These are phyloP conservation scores for Colletotrichum horii DNA, from an alignment of 2,329 filamentous ascomycete genomes.

Conservation along the genomic window DNA sequence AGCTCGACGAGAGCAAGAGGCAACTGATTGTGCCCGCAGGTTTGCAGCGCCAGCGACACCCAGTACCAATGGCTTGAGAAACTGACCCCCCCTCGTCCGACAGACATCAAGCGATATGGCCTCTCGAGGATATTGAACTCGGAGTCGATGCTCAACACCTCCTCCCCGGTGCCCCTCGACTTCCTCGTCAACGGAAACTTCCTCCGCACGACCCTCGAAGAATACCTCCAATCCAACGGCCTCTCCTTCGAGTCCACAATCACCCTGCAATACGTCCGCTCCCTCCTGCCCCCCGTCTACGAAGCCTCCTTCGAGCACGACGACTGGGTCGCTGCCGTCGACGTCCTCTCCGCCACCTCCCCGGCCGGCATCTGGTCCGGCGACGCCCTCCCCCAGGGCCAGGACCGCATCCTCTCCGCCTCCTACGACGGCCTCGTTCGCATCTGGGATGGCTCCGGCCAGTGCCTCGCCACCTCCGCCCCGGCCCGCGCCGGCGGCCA, in stretches of 20 bases:
- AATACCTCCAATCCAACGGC: slow-evolving; percentile 85
- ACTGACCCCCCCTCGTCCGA: not conserved
- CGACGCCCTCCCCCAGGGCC: slow-evolving; percentile 54
- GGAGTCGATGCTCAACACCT: slow-evolving; percentile 71
- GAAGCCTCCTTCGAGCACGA: slow-evolving; percentile 95
- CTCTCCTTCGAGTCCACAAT: slow-evolving; percentile 88
- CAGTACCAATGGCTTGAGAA: not conserved
- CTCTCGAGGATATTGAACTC: slow-evolving; percentile 75
- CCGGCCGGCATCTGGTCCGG: slow-evolving; percentile 62
- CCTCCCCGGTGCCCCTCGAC: slow-evolving; percentile 79
- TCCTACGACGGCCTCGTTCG: slow-evolving; percentile 90
- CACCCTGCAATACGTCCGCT: slow-evolving; percentile 90
- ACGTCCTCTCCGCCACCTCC: slow-evolving; percentile 76
- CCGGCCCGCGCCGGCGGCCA: slow-evolving; percentile 73
- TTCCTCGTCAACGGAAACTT: slow-evolving; percentile 96
- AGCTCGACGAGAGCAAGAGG: slow-evolving; percentile 66
- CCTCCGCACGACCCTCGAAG: slow-evolving; percentile 85
- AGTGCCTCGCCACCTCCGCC: slow-evolving; percentile 79
- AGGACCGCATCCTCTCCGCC: slow-evolving; percentile 83
- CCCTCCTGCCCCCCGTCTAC: slow-evolving; percentile 86
- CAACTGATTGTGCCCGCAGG: slow-evolving; percentile 68
- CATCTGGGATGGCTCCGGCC: slow-evolving; percentile 89
- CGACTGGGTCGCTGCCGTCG: slow-evolving; percentile 92
- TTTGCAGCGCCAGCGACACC: slow-evolving; percentile 29
- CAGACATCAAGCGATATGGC: slow-evolving; percentile 73